These are phyloP conservation scores for Monosporozyma solicola DNA, from an alignment of 805 yeast species.

Conservation along the genomic window DNA sequence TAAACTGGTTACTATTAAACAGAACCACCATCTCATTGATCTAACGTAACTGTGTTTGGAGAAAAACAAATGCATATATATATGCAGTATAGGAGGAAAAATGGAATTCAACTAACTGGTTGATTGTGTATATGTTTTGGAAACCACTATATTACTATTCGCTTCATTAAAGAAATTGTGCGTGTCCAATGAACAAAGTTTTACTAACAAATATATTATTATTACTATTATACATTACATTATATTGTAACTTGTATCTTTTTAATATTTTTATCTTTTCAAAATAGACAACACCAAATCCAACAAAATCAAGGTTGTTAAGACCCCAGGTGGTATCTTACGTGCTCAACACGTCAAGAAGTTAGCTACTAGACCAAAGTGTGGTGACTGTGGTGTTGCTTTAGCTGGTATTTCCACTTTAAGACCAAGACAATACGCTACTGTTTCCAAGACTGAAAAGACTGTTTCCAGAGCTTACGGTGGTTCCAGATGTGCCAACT, in stretches of 20 bases:
- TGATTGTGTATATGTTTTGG: too few species aligned
- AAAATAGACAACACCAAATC: constrained; percentile 93
- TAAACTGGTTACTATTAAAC: not conserved
- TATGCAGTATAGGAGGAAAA: too few species aligned
- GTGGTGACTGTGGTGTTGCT: constrained; percentile 81
- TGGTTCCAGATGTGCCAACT: constrained; percentile 96
- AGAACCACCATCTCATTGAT: too few species aligned
- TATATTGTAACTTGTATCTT: not conserved
- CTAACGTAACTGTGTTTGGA: too few species aligned
- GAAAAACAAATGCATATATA: too few species aligned
- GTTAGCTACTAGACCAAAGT: constrained; percentile 76
- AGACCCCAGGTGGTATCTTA: constrained; percentile 99
- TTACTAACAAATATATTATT: constrained; percentile 3
- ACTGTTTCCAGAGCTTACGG: constrained; percentile 99
- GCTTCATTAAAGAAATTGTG: not conserved
- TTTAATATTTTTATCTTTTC: not conserved
- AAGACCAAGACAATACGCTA: constrained; percentile 98
- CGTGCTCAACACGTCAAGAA: constrained; percentile 97
- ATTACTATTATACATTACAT: not conserved
- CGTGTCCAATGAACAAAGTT: not conserved
- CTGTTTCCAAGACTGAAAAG: constrained; percentile 91
- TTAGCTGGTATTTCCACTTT: constrained; percentile 85
- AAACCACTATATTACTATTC: not conserved
- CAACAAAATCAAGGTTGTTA: constrained; percentile 98
- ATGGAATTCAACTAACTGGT: too few species aligned